Conservation (phyloP, 2,329 filamentous ascomycete species). For the Ceratocystis ficicola region DNA sequence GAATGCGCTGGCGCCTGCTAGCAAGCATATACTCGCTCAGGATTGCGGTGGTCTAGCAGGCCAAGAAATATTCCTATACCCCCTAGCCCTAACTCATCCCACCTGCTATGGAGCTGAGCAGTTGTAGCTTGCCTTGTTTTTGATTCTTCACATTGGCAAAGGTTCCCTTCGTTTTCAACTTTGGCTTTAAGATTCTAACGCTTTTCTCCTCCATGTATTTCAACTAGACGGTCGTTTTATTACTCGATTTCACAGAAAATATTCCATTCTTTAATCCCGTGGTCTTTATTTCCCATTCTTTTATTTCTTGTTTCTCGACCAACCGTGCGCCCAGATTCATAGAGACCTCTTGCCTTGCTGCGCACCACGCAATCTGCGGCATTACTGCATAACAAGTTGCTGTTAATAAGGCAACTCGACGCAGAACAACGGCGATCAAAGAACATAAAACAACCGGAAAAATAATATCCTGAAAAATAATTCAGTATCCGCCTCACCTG, state of each 20-base stretch:
- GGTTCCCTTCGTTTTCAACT: neutral
- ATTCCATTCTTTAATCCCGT: neutral
- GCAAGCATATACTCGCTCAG: slow-evolving; percentile 6
- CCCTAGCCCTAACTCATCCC: slow-evolving; percentile 3
- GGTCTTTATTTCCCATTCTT: neutral
- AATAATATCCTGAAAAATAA: neutral
- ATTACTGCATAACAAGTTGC: slow-evolving; percentile 2
- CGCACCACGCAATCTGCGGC: slow-evolving; percentile 1
- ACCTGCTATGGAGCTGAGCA: neutral
- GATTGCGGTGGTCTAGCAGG: slow-evolving; percentile 7
- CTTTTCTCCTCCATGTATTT: slow-evolving; percentile 1
- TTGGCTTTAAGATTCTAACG: neutral
- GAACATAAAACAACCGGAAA: neutral
- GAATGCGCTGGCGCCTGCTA: neutral
- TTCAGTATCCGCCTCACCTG: slow-evolving; percentile 6
- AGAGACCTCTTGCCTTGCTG: neutral
- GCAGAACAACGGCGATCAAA: slow-evolving; percentile 3
- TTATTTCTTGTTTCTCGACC: neutral
- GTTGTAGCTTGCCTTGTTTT: neutral
- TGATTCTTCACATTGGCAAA: neutral
- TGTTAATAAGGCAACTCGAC: slow-evolving; percentile 1
- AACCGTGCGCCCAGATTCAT: neutral
- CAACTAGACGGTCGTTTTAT: slow-evolving; percentile 1
- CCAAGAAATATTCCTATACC: slow-evolving; percentile 5
- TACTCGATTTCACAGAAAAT: neutral